phyloP scores from a whole-genome alignment of 345 rosid species.

The Kernera saxatilis region DNA sequence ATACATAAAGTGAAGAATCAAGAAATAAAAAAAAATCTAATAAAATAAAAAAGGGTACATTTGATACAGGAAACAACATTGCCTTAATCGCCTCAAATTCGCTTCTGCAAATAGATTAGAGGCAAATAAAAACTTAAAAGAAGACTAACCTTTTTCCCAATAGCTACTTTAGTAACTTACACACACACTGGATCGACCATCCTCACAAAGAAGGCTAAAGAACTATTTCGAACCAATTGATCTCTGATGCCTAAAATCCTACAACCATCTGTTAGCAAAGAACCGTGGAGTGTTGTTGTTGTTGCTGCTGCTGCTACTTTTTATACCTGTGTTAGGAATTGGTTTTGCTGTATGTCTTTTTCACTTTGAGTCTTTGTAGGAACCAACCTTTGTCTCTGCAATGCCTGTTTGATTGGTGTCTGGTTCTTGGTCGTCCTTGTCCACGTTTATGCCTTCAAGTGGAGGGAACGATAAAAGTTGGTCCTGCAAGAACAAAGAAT shows the following conservation, averaged over 20 bases:
- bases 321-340: constrained; percentile 25
- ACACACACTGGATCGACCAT: background rate
- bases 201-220: background rate
- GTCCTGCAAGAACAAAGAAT: constrained; percentile 46
- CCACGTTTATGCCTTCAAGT: constrained; percentile 46
- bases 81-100: background rate
- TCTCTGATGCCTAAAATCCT: constrained; percentile 23
- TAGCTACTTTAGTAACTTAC: constrained; percentile 2
- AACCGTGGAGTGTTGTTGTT: background rate
- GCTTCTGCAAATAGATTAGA: constrained; percentile 1
- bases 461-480: constrained; percentile 57
- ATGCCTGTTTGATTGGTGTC: constrained; percentile 31
- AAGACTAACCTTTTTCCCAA: background rate
- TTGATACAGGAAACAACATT: constrained; percentile 1
- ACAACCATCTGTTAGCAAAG: constrained; percentile 26
- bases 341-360: constrained; percentile 14
- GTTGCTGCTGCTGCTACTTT: constrained; percentile 14
- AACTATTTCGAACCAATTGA: constrained; percentile 12
- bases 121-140: background rate
- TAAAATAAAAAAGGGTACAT: background rate
- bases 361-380: constrained; percentile 18
- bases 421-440: constrained; percentile 40
- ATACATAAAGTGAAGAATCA: background rate
- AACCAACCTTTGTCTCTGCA: constrained; percentile 38
- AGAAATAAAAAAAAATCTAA: background rate